phyloP scores from a whole-genome alignment of 1,284 basidiomycete genomes.

The Pyrrhoderma lamaoense region DNA sequence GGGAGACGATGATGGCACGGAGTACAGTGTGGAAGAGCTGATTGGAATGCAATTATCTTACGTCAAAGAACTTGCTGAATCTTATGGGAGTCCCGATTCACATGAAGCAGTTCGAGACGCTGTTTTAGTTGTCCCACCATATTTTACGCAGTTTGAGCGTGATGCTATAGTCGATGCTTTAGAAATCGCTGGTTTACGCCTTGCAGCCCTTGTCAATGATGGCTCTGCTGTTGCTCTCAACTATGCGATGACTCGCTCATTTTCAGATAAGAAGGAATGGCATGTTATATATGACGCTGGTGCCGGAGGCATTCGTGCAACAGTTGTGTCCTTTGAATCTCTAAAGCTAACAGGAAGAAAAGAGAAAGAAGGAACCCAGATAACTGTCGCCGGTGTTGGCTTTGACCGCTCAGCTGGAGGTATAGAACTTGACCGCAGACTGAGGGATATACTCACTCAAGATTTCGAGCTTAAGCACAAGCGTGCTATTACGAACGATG shows the following conservation, averaged over 20 bases:
- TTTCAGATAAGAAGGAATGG: conserved; percentile 63
- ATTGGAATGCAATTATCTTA: conserved; percentile 93
- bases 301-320: conserved; percentile 81
- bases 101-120: conserved; percentile 73
- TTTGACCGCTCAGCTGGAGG: conserved; percentile 78
- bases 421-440: conserved; percentile 73
- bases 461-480: conserved; percentile 68
- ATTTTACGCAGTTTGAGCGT: conserved; percentile 82
- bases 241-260: conserved; percentile 92
- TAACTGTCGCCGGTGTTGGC: conserved; percentile 74
- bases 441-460: conserved; percentile 76
- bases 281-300: conserved; percentile 96
- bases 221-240: conserved; percentile 90
- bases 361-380: conserved; percentile 57
- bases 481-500: conserved; percentile 63
- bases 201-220: conserved; percentile 85
- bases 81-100: conserved; percentile 39
- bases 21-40: conserved; percentile 85
- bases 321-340: conserved; percentile 77
- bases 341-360: conserved; percentile 39
- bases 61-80: conserved; percentile 82
- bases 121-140: conserved; percentile 82
- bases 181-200: conserved; percentile 82
- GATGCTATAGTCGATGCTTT: conserved; percentile 87
- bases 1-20: conserved; percentile 43